Percentiles rank a stretch among this genome's conserved stretches.
phyloP scores from a whole-genome alignment of 1,139 yeast genomes.

The Suhomyces bribrorum region DNA sequence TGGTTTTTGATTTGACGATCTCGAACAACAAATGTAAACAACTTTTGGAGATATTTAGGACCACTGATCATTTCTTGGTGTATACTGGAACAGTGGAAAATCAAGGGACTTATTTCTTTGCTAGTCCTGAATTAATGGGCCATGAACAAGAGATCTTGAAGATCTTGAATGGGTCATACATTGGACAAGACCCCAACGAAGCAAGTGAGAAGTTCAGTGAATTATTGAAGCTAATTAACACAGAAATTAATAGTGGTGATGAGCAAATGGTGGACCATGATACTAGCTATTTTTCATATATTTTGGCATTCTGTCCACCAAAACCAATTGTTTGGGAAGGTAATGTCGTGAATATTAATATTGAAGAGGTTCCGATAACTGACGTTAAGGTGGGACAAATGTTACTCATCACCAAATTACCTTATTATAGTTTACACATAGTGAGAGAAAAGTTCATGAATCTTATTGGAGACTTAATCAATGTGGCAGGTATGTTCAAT shows the following conservation, averaged over 20 bases:
- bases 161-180: conserved; percentile 45
- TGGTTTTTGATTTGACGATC: conserved; percentile 57
- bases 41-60: conserved; percentile 58
- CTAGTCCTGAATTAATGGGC: conserved; percentile 57
- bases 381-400: conserved; percentile 69
- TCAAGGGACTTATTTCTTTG: conserved; percentile 74
- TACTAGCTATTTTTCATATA: conserved; percentile 53
- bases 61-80: conserved; percentile 74
- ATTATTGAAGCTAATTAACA: conserved; percentile 25
- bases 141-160: conserved; percentile 45
- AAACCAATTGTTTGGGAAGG: conserved; percentile 95
- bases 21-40: conserved; percentile 55
- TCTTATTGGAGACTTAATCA: conserved; percentile 56
- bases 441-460: conserved; percentile 49
- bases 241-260: conserved; percentile 7
- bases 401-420: conserved; percentile 58
- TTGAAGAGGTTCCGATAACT: conserved; percentile 46
- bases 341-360: conserved; percentile 58
- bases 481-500: conserved; percentile 37
- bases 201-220: conserved; percentile 32
- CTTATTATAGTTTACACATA: conserved; percentile 39
- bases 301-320: conserved; percentile 74
- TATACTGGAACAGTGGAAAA: conserved; percentile 74
- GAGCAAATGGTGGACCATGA: conserved; percentile 18
- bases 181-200: conserved; percentile 40